Base-by-base conservation (phyloP, 148 eudicot genomes). In the Talinum fruticosum region DNA sequence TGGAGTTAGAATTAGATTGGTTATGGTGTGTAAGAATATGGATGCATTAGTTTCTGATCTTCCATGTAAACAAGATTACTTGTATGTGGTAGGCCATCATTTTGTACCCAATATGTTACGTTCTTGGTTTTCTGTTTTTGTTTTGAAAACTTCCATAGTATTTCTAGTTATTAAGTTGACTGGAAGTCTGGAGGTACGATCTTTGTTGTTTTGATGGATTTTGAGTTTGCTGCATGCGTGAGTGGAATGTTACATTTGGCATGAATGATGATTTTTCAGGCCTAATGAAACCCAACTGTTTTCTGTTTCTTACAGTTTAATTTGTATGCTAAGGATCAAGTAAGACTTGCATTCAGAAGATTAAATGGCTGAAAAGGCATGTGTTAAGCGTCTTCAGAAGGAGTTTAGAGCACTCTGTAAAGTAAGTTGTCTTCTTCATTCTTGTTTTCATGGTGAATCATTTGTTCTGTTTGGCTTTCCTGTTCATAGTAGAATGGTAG, bases 361-460 rank as follows among this genome's bases (percentile, higher is more conserved):
- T 30, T 36, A 51, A 66, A 91, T 91, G 96, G 89, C 91, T 45
- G 93, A 91, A 84, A 89, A 86, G 85, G 93, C 90, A 26, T 89
- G 96, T 81, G 90, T 91, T 61, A 91, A 88, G 79, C 93, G 96
- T 33, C 93, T 91, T 71, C 96, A 91, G 67, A 91, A 91, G 85
- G 96, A 91, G 76, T 89, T 85, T 47, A 87, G 90, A 80, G 91
- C 91, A 53, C 88, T 91, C 3, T 87, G 96, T 85, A 87, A 88
- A 83, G 96, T 91, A 85, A 62, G 90, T 70, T 23, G 49, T 65
- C 61, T 54, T 35, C 54, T 77, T 69, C 15, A n/a, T 78, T 41
- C 24, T 26, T 37, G 34, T 57, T n/a, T 3, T 54, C 7, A 14
- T 77, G 7, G n/a, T 32, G 41, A 18, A 28, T 67, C 19, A 5